Evolutionary conservation across 257 asterid species (phyloP).

Genomic region (Lavandula angustifolia): DNA sequence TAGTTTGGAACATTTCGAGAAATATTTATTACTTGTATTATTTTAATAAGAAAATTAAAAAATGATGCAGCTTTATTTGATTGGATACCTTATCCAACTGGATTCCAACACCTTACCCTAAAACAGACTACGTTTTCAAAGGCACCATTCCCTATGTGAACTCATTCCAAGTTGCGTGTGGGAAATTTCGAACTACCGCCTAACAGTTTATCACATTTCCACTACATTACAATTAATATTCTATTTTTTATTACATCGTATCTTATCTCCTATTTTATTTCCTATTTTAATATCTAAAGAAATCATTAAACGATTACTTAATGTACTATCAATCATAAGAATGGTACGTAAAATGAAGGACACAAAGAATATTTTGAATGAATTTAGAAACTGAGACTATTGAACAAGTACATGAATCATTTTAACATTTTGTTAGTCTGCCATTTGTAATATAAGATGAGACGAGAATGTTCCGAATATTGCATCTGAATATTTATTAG

Average conservation of each 20-base stretch:
- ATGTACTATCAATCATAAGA: neutral
- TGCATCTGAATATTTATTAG: too few species aligned
- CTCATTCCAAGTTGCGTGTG: conserved; percentile 36
- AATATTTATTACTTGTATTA: conserved; percentile 5
- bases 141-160: conserved; percentile 43
- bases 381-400: neutral
- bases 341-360: neutral
- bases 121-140: conserved; percentile 33
- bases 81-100: conserved; percentile 46
- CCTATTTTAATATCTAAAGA: too few species aligned
- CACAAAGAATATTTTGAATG: too few species aligned
- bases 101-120: conserved; percentile 49
- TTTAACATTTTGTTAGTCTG: too few species aligned
- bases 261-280: neutral
- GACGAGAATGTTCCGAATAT: too few species aligned
- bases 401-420: too few species aligned
- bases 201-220: conserved; percentile 22
- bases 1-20: conserved; percentile 23
- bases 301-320: too few species aligned
- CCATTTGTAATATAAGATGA: too few species aligned
- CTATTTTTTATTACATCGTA: neutral
- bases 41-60: conserved; percentile 21
- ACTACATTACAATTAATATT: conserved; percentile 19
- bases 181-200: conserved; percentile 22
- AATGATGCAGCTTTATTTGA: conserved; percentile 25